Evolutionary conservation across 345 rosid genomes (phyloP), one percentile per base, ranked within the genome.

Genomic region (Sapria himalayana): DNA sequence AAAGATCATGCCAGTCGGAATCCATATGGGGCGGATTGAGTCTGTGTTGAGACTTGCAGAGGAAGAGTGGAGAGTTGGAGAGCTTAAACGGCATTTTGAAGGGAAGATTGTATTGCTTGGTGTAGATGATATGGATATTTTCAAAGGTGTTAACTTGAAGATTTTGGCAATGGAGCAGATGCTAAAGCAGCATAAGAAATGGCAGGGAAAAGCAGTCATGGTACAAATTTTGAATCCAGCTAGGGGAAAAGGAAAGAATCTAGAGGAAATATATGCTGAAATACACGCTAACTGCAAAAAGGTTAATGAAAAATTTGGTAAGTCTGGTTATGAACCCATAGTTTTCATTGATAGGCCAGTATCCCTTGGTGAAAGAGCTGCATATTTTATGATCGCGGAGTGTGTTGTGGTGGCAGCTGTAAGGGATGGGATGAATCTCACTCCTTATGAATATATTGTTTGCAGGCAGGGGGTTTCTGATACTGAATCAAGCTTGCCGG

Each of bases 371-470:
- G 81, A 77, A 50, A 65, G 70, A 56, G 56, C 65, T 25, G 86
- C 86, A n/a, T 73, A 77, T 52, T 68, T 62, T 56, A 63, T 78
- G 4, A 34, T 77, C 40, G 73, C 81, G 0, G 86, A 77, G 62
- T 77, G 81, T 43, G 75, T 68, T 43, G 78, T 68, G 25, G 81
- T 77, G 52, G 64, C 86, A 25, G 78, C 86, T 48, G 86, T 77
- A 51, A 70, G 86, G 57, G 86, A 77, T 61, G 81, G 86, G 45
- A 73, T 73, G 86, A 77, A 77, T 62, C 86, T 77, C 37, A 73
- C 66, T 19, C 86, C 81, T 1, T 77, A 77, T 1, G 78, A 77
- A 60, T 77, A 77, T 52, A 60, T 77, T 50, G 72, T 77, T 9
- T 70, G 76, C 53, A 52, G 86, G 48, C 71, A 77, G 25, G 81